Evolutionary conservation across 202 grass and related monocot species (phyloP), one percentile per base, ranked within the genome.

Genomic region (Schoenoplectus tabernaemontani): DNA sequence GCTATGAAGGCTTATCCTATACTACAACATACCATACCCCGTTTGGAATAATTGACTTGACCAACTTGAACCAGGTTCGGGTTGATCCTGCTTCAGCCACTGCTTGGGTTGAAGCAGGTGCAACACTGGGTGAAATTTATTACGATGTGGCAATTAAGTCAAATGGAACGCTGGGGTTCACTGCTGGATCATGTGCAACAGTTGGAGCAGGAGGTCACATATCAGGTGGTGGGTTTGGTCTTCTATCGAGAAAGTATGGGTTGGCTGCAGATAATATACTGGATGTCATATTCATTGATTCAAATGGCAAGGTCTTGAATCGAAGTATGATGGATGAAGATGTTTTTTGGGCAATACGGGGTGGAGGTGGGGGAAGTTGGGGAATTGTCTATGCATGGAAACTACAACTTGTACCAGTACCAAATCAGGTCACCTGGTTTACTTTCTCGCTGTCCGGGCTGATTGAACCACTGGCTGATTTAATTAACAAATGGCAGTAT

Each of bases 1-100:
- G 91, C 85, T 97, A 97, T 80, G 93, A 91, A 51, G 91, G 93
- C 15, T 69, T 91, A 24, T 97, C 91, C 4, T 97, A 97, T 85
- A 88, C 90, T 9, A 48, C 77, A 1, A 48, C 13, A 1, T 0
- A 16, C 42, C 11, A 30, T 58, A 12, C 0, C 1, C 50, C 82
- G 0, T 97, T 97, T 53, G 91, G 80, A 3, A 68, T 97, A 3
- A 37, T 97, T 3, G 93, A 97, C 83, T 89, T 97, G 17, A 43
- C 68, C 64, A 83, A 76, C 69, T 82, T 97, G 12, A 85, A 89
- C 64, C 5, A 44, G 39, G 87, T 93, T 10, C 36, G 10, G 6
- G 93, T 93, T 11, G 82, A 97, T 78, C 24, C 37, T 19, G 30
- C 4, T 17, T 4, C 43, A 5, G 50, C 59, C 50, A 89, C 85